phyloP scores from a whole-genome alignment of 1,139 yeast species.

The Sugiyamaella paludigena region DNA sequence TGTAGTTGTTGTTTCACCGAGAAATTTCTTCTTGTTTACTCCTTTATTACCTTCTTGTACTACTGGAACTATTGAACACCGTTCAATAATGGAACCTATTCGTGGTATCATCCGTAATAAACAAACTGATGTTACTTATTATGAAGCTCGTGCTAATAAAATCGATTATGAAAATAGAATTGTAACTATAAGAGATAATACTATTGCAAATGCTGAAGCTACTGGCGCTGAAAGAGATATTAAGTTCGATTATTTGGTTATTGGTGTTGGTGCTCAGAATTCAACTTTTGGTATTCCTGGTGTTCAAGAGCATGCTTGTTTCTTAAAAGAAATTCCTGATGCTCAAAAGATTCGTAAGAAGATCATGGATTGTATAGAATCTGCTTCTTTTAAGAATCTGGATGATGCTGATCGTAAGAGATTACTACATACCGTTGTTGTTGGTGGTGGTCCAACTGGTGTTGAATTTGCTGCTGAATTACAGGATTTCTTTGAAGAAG shows the following conservation, averaged over 20 bases:
- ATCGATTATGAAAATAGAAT: conserved; percentile 68
- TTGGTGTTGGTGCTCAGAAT: conserved; percentile 91
- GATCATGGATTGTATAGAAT: conserved; percentile 77
- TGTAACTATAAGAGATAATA: conserved; percentile 52
- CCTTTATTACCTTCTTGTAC: conserved; percentile 93
- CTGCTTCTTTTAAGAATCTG: conserved; percentile 72
- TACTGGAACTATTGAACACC: conserved; percentile 86
- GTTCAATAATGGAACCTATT: conserved; percentile 87
- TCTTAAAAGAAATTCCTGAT: conserved; percentile 84
- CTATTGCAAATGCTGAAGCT: conserved; percentile 19
- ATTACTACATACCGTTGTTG: conserved; percentile 77
- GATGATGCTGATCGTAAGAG: conserved; percentile 78
- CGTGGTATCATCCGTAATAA: conserved; percentile 69
- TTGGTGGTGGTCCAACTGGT: conserved; percentile 98
- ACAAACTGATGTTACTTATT: conserved; percentile 75
- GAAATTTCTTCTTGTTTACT: conserved; percentile 92
- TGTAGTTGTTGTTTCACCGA: conserved; percentile 86
- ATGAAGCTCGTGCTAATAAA: conserved; percentile 88
- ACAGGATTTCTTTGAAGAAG: conserved; percentile 91
- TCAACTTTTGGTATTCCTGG: conserved; percentile 94
- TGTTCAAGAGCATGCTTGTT: conserved; percentile 80
- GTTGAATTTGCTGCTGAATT: conserved; percentile 95
- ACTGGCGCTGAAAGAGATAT: conserved; percentile 27
- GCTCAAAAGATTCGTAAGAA: conserved; percentile 72
- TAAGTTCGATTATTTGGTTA: conserved; percentile 74